phyloP scores from a whole-genome alignment of 2,329 filamentous ascomycete species.

The Pseudomassariella vexata region DNA sequence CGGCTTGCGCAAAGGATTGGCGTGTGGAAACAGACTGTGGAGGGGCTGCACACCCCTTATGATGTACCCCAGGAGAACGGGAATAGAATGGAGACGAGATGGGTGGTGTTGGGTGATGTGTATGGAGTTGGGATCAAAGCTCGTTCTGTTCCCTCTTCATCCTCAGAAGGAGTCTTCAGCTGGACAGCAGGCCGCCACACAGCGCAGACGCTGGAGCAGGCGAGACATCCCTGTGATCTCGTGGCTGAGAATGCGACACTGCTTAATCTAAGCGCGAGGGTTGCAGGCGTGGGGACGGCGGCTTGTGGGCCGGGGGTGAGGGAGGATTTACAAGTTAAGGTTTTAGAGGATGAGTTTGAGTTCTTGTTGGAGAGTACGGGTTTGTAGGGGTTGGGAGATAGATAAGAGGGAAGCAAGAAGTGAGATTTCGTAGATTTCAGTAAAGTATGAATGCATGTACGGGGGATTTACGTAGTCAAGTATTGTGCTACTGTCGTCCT shows the following conservation, averaged over 20 bases:
- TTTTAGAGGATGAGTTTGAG: slow-evolving; percentile 32
- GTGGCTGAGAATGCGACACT: slow-evolving; percentile 24
- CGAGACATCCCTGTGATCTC: slow-evolving; percentile 10
- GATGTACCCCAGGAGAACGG: slow-evolving; percentile 65
- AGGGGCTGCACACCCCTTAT: slow-evolving; percentile 50
- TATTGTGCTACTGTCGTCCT: no score
- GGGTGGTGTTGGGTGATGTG: slow-evolving; percentile 36
- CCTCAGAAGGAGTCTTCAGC: slow-evolving; percentile 7
- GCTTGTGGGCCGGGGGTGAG: slow-evolving; percentile 43
- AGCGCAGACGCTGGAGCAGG: slow-evolving; percentile 6
- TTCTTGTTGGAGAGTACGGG: slow-evolving; percentile 30
- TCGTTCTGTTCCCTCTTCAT: slow-evolving; percentile 1
- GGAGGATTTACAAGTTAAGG: slow-evolving; percentile 36
- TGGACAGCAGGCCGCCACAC: slow-evolving; percentile 7
- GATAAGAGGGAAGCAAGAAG: no score
- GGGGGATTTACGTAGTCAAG: no score
- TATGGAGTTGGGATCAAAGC: slow-evolving; percentile 24
- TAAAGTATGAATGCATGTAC: no score
- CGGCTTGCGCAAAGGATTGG: slow-evolving; percentile 48
- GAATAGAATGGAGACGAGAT: slow-evolving; percentile 56
- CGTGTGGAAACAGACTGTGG: slow-evolving; percentile 36
- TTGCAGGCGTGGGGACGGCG: slow-evolving; percentile 43
- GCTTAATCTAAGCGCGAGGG: slow-evolving; percentile 36
- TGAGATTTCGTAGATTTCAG: no score
- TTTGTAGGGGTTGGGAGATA: no score